Percentiles rank a stretch among this genome's conserved stretches.
These are phyloP conservation scores for Colletotrichum kahawae DNA, from an alignment of 2,329 filamentous ascomycete genomes.

Conservation along the genomic window DNA sequence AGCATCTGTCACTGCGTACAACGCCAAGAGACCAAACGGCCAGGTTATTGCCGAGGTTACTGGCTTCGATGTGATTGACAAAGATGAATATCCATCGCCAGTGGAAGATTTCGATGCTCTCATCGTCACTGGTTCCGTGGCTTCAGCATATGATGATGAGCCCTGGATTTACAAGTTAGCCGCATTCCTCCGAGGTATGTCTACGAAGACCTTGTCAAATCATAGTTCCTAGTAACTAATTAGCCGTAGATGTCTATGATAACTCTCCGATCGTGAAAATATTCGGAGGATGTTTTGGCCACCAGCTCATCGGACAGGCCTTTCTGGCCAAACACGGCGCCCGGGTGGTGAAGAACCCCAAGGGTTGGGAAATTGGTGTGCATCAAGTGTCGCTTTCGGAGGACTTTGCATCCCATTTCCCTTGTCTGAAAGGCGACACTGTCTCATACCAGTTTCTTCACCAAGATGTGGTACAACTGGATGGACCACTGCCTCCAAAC, in stretches of 20 bases:
- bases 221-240: background rate
- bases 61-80: conserved; percentile 37
- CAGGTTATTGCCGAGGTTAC: conserved; percentile 26
- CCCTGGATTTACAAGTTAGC: conserved; percentile 27
- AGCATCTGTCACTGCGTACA: background rate
- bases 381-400: conserved; percentile 29
- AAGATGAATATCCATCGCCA: conserved; percentile 36
- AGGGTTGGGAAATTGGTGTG: conserved; percentile 36
- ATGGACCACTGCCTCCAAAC: conserved; percentile 9
- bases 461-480: conserved; percentile 30
- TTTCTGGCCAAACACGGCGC: conserved; percentile 34
- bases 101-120: conserved; percentile 37
- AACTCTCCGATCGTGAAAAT: conserved; percentile 35
- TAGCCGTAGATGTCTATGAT: conserved; percentile 28
- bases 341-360: conserved; percentile 29
- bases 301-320: conserved; percentile 44
- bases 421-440: background rate
- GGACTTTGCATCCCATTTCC: conserved; percentile 22
- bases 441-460: conserved; percentile 44
- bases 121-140: conserved; percentile 41
- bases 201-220: background rate
- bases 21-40: background rate
- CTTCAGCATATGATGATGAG: conserved; percentile 34
- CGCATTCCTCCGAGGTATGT: conserved; percentile 21
- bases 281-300: conserved; percentile 49